Percentiles rank a stretch among this genome's conserved stretches.
Conservation (phyloP, 257 asterid genomes). For the Penstemon newberryi region DNA sequence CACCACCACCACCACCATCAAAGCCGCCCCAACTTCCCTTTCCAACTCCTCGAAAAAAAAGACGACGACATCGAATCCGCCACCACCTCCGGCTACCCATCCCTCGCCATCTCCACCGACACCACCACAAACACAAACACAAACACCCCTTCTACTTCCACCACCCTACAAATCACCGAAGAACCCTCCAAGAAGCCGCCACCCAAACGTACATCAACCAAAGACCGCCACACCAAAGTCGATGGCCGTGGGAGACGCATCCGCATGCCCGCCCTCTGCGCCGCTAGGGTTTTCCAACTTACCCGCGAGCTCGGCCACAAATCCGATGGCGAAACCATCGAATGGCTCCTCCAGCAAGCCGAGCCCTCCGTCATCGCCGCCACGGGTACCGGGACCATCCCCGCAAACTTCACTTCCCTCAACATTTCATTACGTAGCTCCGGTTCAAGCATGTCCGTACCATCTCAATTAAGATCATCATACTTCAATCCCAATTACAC, state of each 20-base stretch:
- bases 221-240: slow-evolving; percentile 90
- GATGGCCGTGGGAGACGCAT: slow-evolving; percentile 94
- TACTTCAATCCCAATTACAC: slow-evolving; percentile 66
- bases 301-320: slow-evolving; percentile 94
- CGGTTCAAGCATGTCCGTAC: slow-evolving; percentile 88
- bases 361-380: slow-evolving; percentile 94
- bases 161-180: slow-evolving; percentile 1
- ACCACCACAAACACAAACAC: background rate
- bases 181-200: slow-evolving; percentile 50
- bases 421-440: slow-evolving; percentile 89
- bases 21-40: slow-evolving; percentile 70
- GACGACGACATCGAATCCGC: slow-evolving; percentile 43
- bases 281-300: slow-evolving; percentile 96
- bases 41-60: slow-evolving; percentile 83
- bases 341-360: slow-evolving; percentile 95
- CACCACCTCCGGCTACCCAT: slow-evolving; percentile 17
- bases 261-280: slow-evolving; percentile 95
- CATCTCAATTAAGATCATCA: slow-evolving; percentile 78
- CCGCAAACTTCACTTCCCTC: slow-evolving; percentile 87
- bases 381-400: slow-evolving; percentile 95
- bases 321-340: slow-evolving; percentile 89
- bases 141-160: slow-evolving; percentile 30
- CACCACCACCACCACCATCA: slow-evolving; percentile 42
- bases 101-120: slow-evolving; percentile 7
- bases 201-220: slow-evolving; percentile 75